phyloP scores from a whole-genome alignment of 176 grass and related monocot genomes.

The Oryza officinalis region DNA sequence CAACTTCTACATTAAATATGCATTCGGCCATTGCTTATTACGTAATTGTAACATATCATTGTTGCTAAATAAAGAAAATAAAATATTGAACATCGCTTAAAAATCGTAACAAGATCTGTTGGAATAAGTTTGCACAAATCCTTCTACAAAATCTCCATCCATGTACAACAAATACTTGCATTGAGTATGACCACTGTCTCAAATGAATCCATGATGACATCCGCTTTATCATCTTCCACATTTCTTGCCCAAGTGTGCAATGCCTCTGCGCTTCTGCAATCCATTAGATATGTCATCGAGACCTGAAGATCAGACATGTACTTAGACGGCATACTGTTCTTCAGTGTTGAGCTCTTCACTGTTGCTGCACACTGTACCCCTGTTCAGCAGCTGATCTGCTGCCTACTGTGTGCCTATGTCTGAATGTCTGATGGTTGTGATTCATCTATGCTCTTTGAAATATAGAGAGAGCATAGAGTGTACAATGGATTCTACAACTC shows the following conservation, averaged over 20 bases:
- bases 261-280: constrained; percentile 51
- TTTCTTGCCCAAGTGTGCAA: constrained; percentile 34
- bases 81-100: neutral
- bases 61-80: neutral
- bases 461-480: neutral
- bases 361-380: neutral
- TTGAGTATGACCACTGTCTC: neutral
- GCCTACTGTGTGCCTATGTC: neutral
- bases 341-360: neutral
- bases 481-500: constrained; percentile 47
- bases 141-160: no score
- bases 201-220: constrained; percentile 27
- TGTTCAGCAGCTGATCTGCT: neutral
- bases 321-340: neutral
- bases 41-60: neutral
- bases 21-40: no score
- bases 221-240: constrained; percentile 42
- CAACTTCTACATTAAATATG: neutral
- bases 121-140: no score
- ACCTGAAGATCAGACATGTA: constrained; percentile 29
- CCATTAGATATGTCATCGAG: neutral
- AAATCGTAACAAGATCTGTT: neutral
- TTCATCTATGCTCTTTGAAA: neutral
- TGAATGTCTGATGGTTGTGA: neutral
- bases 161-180: constrained; percentile 30